A percentile compares a stretch with the other conserved stretches of the same genome.
These are phyloP conservation scores for Blastomyces gilchristii DNA, from an alignment of 2,329 filamentous ascomycete genomes.

Conservation along the genomic window DNA sequence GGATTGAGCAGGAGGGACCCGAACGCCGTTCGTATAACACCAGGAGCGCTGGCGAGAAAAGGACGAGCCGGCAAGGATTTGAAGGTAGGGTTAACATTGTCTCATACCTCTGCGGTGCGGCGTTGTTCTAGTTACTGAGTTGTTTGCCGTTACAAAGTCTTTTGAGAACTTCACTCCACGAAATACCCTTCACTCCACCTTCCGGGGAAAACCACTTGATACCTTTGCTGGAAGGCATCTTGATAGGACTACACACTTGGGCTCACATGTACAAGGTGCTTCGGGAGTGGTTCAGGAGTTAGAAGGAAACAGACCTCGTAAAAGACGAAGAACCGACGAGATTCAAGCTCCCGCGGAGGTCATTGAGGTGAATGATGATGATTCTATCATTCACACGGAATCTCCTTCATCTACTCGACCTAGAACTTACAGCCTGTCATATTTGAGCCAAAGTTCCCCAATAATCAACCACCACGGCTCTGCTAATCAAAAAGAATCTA, in stretches of 20 bases:
- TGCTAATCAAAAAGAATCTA: not conserved
- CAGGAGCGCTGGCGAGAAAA: not conserved
- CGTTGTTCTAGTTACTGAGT: not conserved
- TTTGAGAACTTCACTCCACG: not conserved
- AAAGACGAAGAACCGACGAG: constrained; percentile 10
- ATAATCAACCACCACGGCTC: not conserved
- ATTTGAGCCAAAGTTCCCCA: not conserved
- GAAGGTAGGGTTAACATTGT: not conserved
- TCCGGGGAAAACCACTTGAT: not conserved
- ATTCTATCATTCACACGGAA: not conserved
- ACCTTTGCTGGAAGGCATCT: not conserved
- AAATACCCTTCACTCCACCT: not conserved
- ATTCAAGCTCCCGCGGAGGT: not conserved
- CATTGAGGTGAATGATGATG: constrained; percentile 4
- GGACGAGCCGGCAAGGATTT: not conserved
- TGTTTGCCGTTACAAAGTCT: not conserved
- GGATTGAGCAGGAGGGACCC: not conserved
- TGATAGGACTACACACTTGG: not conserved
- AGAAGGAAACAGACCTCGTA: constrained; percentile 8
- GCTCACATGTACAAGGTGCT: not conserved
- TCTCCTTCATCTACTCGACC: not conserved
- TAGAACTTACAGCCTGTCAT: not conserved
- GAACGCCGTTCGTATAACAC: constrained; percentile 1
- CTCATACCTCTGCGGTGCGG: not conserved
- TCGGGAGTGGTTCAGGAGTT: not conserved